A percentile compares a stretch with the other conserved stretches of the same genome.
Evolutionary conservation across 1,284 basidiomycete genomes (phyloP).

Genomic region (Boletus sp.): DNA sequence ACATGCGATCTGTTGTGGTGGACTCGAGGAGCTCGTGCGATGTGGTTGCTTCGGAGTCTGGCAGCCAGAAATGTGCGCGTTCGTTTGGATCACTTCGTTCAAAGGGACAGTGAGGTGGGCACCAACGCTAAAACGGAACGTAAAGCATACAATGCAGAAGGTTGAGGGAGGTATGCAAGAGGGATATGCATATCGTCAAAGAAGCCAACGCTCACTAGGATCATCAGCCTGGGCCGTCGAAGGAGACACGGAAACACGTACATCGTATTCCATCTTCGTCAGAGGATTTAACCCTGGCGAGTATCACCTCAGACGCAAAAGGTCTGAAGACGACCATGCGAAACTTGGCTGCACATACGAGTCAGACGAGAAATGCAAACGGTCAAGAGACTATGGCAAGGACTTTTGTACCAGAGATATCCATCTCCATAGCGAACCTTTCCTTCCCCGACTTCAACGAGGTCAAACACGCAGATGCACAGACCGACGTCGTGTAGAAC

Average conservation of each 20-base stretch:
- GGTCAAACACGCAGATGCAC: slow-evolving; percentile 85
- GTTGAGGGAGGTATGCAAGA: slow-evolving; percentile 66
- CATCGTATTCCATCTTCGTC: slow-evolving; percentile 81
- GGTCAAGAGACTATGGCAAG: slow-evolving; percentile 19
- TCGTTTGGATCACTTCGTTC: slow-evolving; percentile 69
- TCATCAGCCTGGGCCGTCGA: not conserved
- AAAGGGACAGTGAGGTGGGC: not conserved
- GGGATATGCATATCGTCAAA: slow-evolving; percentile 93
- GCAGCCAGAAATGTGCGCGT: slow-evolving; percentile 80
- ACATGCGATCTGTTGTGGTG: slow-evolving; percentile 69
- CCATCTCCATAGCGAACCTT: slow-evolving; percentile 95
- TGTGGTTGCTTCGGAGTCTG: slow-evolving; percentile 53
- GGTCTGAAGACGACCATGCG: slow-evolving; percentile 90
- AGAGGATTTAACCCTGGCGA: slow-evolving; percentile 84
- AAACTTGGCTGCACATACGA: slow-evolving; percentile 65
- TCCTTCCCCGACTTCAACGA: slow-evolving; percentile 84
- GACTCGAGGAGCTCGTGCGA: slow-evolving; percentile 68
- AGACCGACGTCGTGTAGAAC: slow-evolving; percentile 91
- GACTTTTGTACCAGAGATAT: slow-evolving; percentile 90
- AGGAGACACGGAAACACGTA: slow-evolving; percentile 37
- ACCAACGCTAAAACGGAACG: not conserved
- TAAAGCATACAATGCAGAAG: slow-evolving; percentile 67
- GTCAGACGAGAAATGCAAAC: slow-evolving; percentile 1
- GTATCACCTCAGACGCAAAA: slow-evolving; percentile 84
- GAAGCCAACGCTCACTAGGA: slow-evolving; percentile 81